Percentiles rank a stretch among this genome's conserved stretches.
These are phyloP conservation scores for Streptanthus diversifolius DNA, from an alignment of 345 rosid species.

Conservation along the genomic window DNA sequence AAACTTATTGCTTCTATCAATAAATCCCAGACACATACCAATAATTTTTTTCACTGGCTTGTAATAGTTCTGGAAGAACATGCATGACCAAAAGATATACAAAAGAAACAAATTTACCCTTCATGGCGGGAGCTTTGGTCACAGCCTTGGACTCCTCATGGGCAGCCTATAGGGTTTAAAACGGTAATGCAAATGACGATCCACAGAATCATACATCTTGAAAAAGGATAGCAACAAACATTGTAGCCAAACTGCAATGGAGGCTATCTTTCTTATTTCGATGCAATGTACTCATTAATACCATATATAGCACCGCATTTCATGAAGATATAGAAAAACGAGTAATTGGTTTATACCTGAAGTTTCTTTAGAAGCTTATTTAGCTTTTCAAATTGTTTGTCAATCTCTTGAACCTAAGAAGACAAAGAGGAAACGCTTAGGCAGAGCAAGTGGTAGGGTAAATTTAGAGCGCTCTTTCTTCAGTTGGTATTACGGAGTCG, in stretches of 20 bases:
- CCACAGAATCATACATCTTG: not conserved
- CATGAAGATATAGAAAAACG: not conserved
- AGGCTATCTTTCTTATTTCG: no score
- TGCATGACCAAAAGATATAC: not conserved
- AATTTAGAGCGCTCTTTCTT: not conserved
- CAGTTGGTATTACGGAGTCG: no score
- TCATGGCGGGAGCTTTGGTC: slow-evolving; percentile 93
- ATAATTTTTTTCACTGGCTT: not conserved
- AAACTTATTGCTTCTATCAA: not conserved
- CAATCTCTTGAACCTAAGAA: slow-evolving; percentile 85
- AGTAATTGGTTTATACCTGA: slow-evolving; percentile 51
- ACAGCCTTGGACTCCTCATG: slow-evolving; percentile 93
- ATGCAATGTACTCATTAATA: no score
- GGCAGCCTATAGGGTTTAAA: slow-evolving; percentile 51
- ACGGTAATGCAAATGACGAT: not conserved
- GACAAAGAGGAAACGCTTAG: slow-evolving; percentile 17
- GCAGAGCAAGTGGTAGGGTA: not conserved
- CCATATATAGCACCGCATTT: not conserved
- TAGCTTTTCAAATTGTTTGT: slow-evolving; percentile 75
- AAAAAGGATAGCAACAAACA: not conserved
- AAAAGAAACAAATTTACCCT: slow-evolving; percentile 43
- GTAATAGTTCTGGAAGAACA: not conserved
- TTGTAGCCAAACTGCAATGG: not conserved
- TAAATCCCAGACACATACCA: not conserved
- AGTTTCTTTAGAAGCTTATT: slow-evolving; percentile 78